Evolutionary conservation across 2,329 filamentous ascomycete genomes (phyloP), one percentile per base, ranked within the genome.

Genomic region (Ilyonectria destructans): DNA sequence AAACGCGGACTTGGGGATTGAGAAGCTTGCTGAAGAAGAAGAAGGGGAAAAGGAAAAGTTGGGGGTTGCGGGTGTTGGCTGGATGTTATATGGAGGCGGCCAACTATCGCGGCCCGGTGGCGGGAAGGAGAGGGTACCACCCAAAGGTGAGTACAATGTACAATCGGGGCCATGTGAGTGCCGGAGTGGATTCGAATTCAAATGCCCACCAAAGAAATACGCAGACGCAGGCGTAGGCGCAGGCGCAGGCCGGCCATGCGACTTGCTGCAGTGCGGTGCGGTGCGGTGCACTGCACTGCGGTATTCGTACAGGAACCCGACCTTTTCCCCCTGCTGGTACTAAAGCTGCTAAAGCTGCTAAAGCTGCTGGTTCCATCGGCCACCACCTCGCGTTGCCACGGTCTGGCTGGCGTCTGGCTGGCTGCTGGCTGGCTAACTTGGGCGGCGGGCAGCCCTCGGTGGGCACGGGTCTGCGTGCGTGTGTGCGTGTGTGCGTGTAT

Each of bases 11-110:
- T 85, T 85, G 79, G 81, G 80, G 76, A 78, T 83, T 86, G 86
- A 72, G 82, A 85, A 78, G 84, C 90, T 92, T 92, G 91, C 90
- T 91, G 86, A 86, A 86, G 90, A 83, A 82, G 81, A 84, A 84
- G 79, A 76, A 81, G 82, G 82, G 78, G 78, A 76, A 79, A 77
- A 74, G 75, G 77, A 51, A 67, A 75, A 74, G 2, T 59, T 75
- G 72, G 66, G 59, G 71, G 66, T 52, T 7, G 40, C 15, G 77
- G 79, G 79, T 78, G 77, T 78, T 78, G 79, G 75, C 75, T 72
- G 58, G 75, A 75, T 77, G 73, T 77, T 77, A 77, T 77, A 77
- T 65, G 69, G 45, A 59, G 13, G 67, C 58, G 62, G 67, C 73
- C 75, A 35, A 66, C 65, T 65, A 73, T 65, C 57, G 52, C 66